These are phyloP conservation scores for Didymella glomerata DNA, from an alignment of 2,329 filamentous ascomycete genomes.

Conservation along the genomic window DNA sequence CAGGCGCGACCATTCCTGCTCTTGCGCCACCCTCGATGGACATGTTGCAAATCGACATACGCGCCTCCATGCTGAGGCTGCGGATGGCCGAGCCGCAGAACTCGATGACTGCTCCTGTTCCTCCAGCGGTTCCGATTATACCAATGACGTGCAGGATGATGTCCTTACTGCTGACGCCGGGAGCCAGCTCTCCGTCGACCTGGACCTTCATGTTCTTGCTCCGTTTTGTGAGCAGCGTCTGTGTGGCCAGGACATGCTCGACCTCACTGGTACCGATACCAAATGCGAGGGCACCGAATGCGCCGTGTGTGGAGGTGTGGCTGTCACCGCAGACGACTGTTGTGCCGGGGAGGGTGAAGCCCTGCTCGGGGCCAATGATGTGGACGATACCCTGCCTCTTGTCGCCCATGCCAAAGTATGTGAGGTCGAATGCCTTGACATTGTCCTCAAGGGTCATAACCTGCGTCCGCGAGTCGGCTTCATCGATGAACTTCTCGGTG, in stretches of 20 bases:
- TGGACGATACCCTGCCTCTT: constrained; percentile 98
- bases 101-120: constrained; percentile 93
- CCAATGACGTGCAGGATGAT: constrained; percentile 93
- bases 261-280: constrained; percentile 98
- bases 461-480: constrained; percentile 91
- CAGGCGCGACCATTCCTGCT: constrained; percentile 96
- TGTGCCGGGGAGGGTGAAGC: constrained; percentile 95
- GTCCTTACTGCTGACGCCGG: constrained; percentile 96
- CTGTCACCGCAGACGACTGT: constrained; percentile 98
- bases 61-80: constrained; percentile 88
- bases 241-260: constrained; percentile 96
- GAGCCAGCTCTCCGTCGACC: constrained; percentile 87
- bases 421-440: constrained; percentile 94
- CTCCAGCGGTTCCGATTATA: constrained; percentile 91
- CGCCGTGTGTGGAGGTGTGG: constrained; percentile 97
- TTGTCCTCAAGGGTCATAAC: constrained; percentile 97
- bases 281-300: constrained; percentile 92
- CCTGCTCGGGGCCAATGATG: constrained; percentile 97
- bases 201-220: constrained; percentile 99
- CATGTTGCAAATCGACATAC: constrained; percentile 99
- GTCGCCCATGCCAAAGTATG: constrained; percentile 95
- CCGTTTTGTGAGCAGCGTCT: constrained; percentile 91
- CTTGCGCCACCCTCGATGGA: constrained; percentile 94
- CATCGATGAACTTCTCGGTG: constrained; percentile 90
- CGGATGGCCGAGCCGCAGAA: constrained; percentile 96